Evolutionary conservation across 768 basidiomycete genomes (phyloP), one percentile per base, ranked within the genome.

Genomic region (Mycena galericulata): DNA sequence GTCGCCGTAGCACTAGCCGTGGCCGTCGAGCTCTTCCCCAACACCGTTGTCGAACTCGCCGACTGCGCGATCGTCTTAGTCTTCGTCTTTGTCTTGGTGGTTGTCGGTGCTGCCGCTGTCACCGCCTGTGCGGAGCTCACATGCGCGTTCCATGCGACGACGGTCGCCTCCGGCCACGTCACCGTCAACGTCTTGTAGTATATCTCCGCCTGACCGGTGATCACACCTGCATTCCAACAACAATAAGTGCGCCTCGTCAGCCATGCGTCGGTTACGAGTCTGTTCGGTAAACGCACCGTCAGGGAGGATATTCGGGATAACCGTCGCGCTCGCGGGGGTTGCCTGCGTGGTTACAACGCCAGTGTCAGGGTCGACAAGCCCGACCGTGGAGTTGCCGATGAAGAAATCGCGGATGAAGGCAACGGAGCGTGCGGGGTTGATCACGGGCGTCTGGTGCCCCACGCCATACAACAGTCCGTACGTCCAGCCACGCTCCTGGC

Each of bases 401-500:
- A 87, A 71, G 63, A 86, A 87, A 40, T 87, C 84, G 32, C 83
- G 81, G 7, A 77, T 72, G 73, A 87, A 79, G n/a, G 77, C 77
- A 71, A 82, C 75, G 40, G 34, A 56, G 32, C 62, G 56, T 38
- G 55, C 38, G 29, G 49, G 55, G 54, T 47, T 46, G 53, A 64
- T 64, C 3, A 58, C 47, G 38, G 56, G 62, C 34, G 68, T 57
- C 27, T 56, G 62, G 60, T 75, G 74, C 12, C 69, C 69, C 30
- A 56, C 65, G 34, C 65, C 56, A 41, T 61, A 30, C 29, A 68
- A 38, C 17, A 70, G 43, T 12, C 30, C 73, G 50, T 70, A 71
- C 79, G 69, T 71, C 83, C 84, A 81, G 40, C 80, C 82, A 26
- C 87, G 83, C 72, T 88, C 87, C 69, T 86, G 85, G 65, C 86